Evolutionary conservation across 164 flowering plant species (phyloP).

Genomic region (Aristolochia fimbriata): DNA sequence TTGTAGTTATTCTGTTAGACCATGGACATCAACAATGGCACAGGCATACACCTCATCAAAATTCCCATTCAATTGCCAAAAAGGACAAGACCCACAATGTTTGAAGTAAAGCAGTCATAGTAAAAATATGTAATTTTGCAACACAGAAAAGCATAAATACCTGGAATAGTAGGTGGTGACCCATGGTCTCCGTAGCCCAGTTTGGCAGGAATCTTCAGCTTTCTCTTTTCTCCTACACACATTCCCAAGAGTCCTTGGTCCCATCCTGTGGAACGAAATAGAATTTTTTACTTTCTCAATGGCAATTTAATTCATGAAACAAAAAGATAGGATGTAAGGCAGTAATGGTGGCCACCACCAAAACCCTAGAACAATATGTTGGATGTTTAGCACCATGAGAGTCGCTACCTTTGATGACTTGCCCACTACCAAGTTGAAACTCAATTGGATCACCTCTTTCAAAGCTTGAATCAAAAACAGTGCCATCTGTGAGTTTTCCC

Average conservation of each 20-base stretch:
- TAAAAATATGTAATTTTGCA: neutral
- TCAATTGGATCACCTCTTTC: conserved; percentile 95
- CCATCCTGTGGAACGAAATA: conserved; percentile 65
- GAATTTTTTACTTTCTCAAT: too few relatives aligned
- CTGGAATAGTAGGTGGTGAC: conserved; percentile 96
- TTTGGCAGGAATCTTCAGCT: conserved; percentile 88
- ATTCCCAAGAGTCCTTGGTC: conserved; percentile 84
- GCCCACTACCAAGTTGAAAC: conserved; percentile 92
- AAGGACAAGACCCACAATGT: too few relatives aligned
- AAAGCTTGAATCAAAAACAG: conserved; percentile 95
- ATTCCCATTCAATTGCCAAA: too few relatives aligned
- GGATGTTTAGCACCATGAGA: too few relatives aligned
- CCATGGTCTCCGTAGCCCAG: conserved; percentile 93
- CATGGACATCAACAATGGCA: too few relatives aligned
- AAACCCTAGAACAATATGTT: too few relatives aligned
- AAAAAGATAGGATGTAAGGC: too few relatives aligned
- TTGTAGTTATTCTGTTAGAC: too few relatives aligned
- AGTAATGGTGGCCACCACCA: too few relatives aligned
- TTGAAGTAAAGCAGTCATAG: too few relatives aligned
- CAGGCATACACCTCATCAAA: too few relatives aligned
- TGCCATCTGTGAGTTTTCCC: conserved; percentile 98
- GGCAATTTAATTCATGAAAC: too few relatives aligned
- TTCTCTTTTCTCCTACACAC: conserved; percentile 89
- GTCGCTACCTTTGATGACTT: conserved; percentile 76
- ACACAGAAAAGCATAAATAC: conserved; percentile 21